Evolutionary conservation across 805 yeast species (phyloP).

Genomic region (Kodamaea kaohsiungensis): DNA sequence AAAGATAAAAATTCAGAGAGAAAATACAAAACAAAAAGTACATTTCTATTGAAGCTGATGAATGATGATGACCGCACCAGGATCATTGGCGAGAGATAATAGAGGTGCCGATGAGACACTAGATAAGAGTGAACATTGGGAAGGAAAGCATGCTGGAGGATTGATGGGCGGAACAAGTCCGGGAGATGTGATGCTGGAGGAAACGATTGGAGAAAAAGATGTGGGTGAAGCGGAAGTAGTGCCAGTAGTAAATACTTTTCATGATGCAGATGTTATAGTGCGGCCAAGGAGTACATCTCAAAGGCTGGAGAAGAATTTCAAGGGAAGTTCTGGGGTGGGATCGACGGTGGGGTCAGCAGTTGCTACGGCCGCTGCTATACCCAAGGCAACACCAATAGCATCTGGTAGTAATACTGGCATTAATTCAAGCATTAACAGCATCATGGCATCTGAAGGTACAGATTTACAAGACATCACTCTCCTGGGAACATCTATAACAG

Average conservation of each 20-base stretch:
- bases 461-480: slow-evolving; percentile 9
- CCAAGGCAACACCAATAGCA: background rate
- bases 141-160: background rate
- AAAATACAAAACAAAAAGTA: background rate
- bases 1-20: background rate
- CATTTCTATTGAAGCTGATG: background rate
- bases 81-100: background rate
- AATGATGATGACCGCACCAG: background rate
- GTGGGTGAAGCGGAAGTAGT: background rate
- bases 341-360: background rate
- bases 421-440: background rate
- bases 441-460: background rate
- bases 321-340: background rate
- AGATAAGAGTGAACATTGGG: background rate
- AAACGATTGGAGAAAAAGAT: background rate
- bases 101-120: background rate
- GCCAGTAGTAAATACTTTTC: background rate
- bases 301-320: background rate
- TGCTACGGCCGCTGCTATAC: background rate
- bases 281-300: background rate
- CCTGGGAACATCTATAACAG: slow-evolving; percentile 33
- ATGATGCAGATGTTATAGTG: background rate
- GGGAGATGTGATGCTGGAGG: background rate
- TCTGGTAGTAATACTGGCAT: background rate
- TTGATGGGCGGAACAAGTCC: background rate